These are phyloP conservation scores for Cyclotella baltica DNA, from an alignment of 108 stramenopile species.

Conservation along the genomic window DNA sequence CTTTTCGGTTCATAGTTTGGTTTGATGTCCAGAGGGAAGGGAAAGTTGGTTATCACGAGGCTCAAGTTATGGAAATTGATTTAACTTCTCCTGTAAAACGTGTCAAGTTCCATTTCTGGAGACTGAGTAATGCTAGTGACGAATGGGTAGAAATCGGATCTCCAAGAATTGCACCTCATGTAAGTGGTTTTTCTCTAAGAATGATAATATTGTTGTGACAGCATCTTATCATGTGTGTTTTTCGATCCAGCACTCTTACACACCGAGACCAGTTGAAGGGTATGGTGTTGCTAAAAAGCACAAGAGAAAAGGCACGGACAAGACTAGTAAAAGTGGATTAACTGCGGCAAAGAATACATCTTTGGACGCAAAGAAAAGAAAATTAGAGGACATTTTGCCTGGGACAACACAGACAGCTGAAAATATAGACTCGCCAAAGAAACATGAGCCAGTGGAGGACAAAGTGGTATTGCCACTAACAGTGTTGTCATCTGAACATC, in stretches of 20 bases:
- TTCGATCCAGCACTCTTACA: constrained; percentile 42
- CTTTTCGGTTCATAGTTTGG: constrained; percentile 52
- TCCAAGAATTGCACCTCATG: constrained; percentile 67
- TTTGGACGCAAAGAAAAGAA: neutral
- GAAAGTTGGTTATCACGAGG: constrained; percentile 64
- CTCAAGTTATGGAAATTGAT: constrained; percentile 69
- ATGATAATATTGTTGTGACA: neutral
- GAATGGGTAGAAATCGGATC: constrained; percentile 81
- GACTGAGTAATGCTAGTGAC: constrained; percentile 56
- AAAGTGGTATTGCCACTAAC: too few relatives aligned
- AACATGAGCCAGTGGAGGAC: neutral
- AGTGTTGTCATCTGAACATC: too few relatives aligned
- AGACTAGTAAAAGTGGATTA: neutral
- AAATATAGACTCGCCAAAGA: neutral
- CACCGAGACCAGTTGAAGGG: constrained; percentile 42
- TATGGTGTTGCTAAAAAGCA: constrained; percentile 31
- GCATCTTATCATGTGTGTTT: neutral
- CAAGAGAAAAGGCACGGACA: constrained; percentile 13
- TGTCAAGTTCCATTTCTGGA: constrained; percentile 78
- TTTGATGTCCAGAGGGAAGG: constrained; percentile 81
- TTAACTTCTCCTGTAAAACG: constrained; percentile 59
- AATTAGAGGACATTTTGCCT: neutral
- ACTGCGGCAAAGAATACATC: too few relatives aligned
- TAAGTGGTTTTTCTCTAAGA: constrained; percentile 24
- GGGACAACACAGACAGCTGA: neutral